These are phyloP conservation scores for Withania somnifera DNA, from an alignment of 305 asterid genomes.

Conservation along the genomic window DNA sequence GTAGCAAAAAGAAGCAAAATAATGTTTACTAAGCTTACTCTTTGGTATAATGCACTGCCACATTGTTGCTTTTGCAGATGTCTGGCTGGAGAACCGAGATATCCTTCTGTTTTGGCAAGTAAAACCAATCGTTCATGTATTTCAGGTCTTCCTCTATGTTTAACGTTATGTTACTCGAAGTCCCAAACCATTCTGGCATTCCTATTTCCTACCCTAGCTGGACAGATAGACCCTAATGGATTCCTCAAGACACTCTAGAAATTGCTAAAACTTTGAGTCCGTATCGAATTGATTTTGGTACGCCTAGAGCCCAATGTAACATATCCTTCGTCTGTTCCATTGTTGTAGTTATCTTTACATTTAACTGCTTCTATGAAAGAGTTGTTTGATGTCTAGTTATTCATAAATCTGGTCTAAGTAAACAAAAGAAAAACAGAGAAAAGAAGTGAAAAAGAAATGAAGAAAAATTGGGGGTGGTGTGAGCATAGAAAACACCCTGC, in stretches of 20 bases:
- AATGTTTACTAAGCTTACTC: background rate
- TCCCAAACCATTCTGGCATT: background rate
- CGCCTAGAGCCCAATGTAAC: background rate
- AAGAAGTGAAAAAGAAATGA: background rate
- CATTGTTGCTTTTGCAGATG: conserved; percentile 37
- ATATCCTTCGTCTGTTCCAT: background rate
- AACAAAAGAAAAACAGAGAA: background rate
- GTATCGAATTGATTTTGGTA: background rate
- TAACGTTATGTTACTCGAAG: background rate
- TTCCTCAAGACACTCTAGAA: background rate
- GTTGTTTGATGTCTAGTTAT: background rate
- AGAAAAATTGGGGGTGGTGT: background rate
- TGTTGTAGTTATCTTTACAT: background rate
- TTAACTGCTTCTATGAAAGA: background rate
- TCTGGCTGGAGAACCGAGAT: conserved; percentile 63
- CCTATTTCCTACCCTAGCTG: background rate
- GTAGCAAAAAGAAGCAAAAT: background rate
- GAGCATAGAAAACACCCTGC: background rate
- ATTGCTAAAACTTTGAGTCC: background rate
- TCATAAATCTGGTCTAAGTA: background rate
- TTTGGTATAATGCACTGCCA: background rate
- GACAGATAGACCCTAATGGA: background rate
- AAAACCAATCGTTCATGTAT: conserved; percentile 76
- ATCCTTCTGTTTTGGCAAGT: conserved; percentile 96
- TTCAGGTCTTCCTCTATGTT: conserved; percentile 47